Conservation (phyloP, 1,139 yeast species). For the Blastobotrys aristatus region DNA sequence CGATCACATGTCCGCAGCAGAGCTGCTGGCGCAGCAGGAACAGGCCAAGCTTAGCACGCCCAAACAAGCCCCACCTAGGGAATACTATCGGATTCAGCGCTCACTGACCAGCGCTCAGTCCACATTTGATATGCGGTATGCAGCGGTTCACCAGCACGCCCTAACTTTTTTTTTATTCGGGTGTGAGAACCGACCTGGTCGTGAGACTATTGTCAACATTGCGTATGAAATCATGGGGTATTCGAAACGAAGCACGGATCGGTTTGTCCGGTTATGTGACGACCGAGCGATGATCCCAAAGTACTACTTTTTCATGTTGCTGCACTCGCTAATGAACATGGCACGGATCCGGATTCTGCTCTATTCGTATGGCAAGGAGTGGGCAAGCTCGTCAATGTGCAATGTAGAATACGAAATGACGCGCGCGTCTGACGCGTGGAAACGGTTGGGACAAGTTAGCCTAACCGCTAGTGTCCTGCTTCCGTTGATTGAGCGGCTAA, state of each 20-base stretch:
- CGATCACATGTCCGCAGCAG: background rate
- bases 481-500: background rate
- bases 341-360: conserved; percentile 5
- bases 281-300: conserved; percentile 46
- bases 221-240: conserved; percentile 3
- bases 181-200: conserved; percentile 33
- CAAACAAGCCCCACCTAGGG: background rate
- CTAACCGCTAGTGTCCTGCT: background rate
- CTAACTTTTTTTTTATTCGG: background rate
- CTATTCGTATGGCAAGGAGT: background rate
- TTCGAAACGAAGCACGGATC: conserved; percentile 34
- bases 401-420: background rate
- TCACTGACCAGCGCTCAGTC: background rate
- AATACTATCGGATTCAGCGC: background rate
- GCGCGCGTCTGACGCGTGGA: background rate
- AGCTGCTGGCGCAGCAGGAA: background rate
- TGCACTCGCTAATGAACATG: conserved; percentile 45
- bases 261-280: conserved; percentile 41
- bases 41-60: no score
- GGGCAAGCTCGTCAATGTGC: background rate
- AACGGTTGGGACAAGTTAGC: background rate
- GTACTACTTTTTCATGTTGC: conserved; percentile 49
- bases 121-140: background rate
- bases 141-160: background rate
- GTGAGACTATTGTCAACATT: conserved; percentile 27